Base-by-base conservation (phyloP, 495 filamentous ascomycete species). In the Parmelia sp. region DNA sequence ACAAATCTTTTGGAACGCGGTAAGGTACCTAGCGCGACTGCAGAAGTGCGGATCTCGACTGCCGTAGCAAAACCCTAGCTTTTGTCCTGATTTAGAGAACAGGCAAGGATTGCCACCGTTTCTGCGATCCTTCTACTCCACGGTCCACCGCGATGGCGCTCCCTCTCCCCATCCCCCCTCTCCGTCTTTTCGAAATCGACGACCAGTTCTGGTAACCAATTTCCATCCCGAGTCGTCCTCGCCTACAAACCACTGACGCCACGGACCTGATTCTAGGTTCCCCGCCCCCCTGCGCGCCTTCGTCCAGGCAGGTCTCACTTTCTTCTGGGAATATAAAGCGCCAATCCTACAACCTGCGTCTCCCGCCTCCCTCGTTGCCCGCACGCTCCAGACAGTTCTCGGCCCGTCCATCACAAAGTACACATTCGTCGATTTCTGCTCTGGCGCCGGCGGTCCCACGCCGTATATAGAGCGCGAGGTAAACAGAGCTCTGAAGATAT, bases 401-500 rank as follows among this genome's bases (percentile, higher is more conserved):
- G 76, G 66, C 35, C 31, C 55, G 37, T 69, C 74, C 45, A 69
- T 78, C 1, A 76, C 75, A 36, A 76, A 69, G 10, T 81, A 84
- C 69, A 81, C 80, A 23, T 83, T 88, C 63, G 82, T 90, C 60
- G 89, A 92, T 73, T 87, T 90, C 73, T 90, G 87, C 72, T 85
- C 88, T 23, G 89, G 89, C 61, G 86, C 79, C 33, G 89, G 89
- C 49, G 88, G 88, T 0, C 86, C 86, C 0, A 88, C 84, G 5
- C 83, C 84, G 0, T 73, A 72, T n/a, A 83, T 89, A 61, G 86
- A 89, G 73, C 75, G 71, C 14, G 74, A 78, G 57, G 68, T 87
- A 12, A 87, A 87, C 74, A 59, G 62, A 31, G 65, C 12, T 17
- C 58, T 37, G 4, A 51, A n/a, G 39, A 36, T 55, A 21, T 31